Base-by-base conservation (phyloP, 1,284 basidiomycete genomes). In the Porphyrellus sp. region DNA sequence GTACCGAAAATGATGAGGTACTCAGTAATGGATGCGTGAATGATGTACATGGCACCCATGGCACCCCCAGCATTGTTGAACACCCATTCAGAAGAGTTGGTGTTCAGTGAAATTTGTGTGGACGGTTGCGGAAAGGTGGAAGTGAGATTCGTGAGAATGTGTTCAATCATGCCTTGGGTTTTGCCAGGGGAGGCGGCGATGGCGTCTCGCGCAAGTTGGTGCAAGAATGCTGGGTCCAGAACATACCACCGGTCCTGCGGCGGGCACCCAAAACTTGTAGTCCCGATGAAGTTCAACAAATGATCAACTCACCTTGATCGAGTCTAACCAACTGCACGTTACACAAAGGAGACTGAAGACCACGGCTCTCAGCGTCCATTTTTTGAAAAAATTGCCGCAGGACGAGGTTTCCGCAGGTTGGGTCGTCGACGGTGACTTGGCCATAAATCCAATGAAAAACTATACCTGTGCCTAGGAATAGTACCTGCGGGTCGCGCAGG, bases 1-100 rank as follows among this genome's bases (percentile, higher is more conserved):
- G 93, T 95, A 5, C 96, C 96, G 63, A 99, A 99, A 65, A 99
- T 89, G 68, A 91, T 91, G 65, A 96, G 82, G 75, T 94, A 92
- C 77, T 96, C 93, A 8, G 93, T 95, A 63, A 97, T 86, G 71
- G 83, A 89, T 16, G 94, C 92, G 67, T 98, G 95, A 59, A 99
- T 90, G 72, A 98, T 82, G 72, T 93, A 98, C 96, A 99, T 98
- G 40, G 87, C 86, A 40, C 92, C 96, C 96, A 98, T 99, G 1
- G 97, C 96, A 49, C 97, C 96, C 18, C 95, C 96, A 1, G 96
- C 96, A 67, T 99, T 99, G 77, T 89, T 98, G 74, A 97, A 92
- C 39, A 98, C 83, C 96, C 96, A 98, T 66, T 98, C 94, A 44
- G 79, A 76, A 8, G 75, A 60, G 71, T 89, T 70, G 20, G 79